Evolutionary conservation across 108 stramenopile genomes (phyloP).

Genomic region (Cyclotella cryptica): DNA sequence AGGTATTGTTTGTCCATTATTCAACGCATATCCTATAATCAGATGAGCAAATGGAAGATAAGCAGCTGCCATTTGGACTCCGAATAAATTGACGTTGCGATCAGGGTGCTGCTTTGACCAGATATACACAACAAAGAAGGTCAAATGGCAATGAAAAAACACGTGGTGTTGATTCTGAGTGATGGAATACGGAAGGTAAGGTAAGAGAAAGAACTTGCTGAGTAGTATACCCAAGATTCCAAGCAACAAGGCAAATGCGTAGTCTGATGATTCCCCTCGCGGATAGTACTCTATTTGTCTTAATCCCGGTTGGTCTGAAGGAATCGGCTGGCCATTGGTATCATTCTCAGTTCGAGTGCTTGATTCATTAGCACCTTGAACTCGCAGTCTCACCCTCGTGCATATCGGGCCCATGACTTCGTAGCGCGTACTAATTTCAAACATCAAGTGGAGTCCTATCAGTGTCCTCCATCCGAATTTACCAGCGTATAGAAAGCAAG

Average conservation of each 20-base stretch:
- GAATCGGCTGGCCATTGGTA: not conserved
- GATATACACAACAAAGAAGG: conserved; percentile 37
- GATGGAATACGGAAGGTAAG: conserved; percentile 21
- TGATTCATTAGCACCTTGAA: not conserved
- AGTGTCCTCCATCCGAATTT: conserved; percentile 39
- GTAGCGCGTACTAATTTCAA: conserved; percentile 43
- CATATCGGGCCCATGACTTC: conserved; percentile 50
- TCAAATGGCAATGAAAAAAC: conserved; percentile 42
- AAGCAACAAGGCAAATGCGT: conserved; percentile 30
- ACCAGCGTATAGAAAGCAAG: conserved; percentile 47
- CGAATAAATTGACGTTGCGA: conserved; percentile 38
- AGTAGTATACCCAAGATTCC: conserved; percentile 39
- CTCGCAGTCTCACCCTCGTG: conserved; percentile 18
- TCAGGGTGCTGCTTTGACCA: conserved; percentile 49
- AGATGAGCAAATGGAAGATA: conserved; percentile 45
- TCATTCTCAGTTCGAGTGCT: not conserved
- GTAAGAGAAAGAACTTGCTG: conserved; percentile 23
- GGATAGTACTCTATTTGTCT: conserved; percentile 29
- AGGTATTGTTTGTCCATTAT: conserved; percentile 39
- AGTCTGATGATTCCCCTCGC: conserved; percentile 41
- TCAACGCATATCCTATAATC: conserved; percentile 39
- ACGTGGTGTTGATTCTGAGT: conserved; percentile 11
- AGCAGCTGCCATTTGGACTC: conserved; percentile 30
- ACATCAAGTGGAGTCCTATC: conserved; percentile 38
- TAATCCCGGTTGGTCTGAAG: not conserved